Base-by-base conservation (phyloP, 78 protist species). In the Protostelium mycophagum region DNA sequence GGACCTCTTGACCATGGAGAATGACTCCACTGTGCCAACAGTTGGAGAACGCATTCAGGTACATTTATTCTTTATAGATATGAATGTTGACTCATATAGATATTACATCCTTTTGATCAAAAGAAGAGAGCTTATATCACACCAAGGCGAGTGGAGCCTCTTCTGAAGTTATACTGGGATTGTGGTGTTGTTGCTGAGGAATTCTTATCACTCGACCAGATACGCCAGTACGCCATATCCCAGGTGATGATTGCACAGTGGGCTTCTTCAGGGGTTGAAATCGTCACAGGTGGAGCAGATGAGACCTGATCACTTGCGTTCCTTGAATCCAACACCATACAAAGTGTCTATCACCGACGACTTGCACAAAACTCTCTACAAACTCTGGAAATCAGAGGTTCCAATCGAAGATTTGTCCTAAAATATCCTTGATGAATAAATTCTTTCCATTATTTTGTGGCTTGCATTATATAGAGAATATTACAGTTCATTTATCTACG, bases 301-400 rank as follows among this genome's bases (percentile, higher is more conserved):
- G 38, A 51, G 98, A 34, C 91, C 87, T 35, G 98, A 96, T 88
- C 92, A 89, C 35, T 88, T 91, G 37, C 88, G 97, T 29, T n/a
- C 84, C 29, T 86, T 91, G 85, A 92, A 94, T 86, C 97, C 97
- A 38, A 93, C 97, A 10, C 96, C 96, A 10, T 95, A 94, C 91
- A 95, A 95, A 86, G 96, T 95, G 16, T 87, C 92, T 5, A 88
- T 95, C 0, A 83, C 95, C 1, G 73, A 88, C 35, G 86, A 91
- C 5, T 91, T 95, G 28, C 92, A 87, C 39, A 92, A 92, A 36
- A 34, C 87, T 9, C 89, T 95, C 28, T 95, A 95, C 85, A n/a
- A 89, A 28, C 91, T 95, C 28, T 95, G 97, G 97, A 86, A 88
- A 36, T 51, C 87, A 31, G 84, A 89, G 36, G 90, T 90, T 0